phyloP scores from a whole-genome alignment of 2,329 filamentous ascomycete genomes.

The Camillea tinctor region DNA sequence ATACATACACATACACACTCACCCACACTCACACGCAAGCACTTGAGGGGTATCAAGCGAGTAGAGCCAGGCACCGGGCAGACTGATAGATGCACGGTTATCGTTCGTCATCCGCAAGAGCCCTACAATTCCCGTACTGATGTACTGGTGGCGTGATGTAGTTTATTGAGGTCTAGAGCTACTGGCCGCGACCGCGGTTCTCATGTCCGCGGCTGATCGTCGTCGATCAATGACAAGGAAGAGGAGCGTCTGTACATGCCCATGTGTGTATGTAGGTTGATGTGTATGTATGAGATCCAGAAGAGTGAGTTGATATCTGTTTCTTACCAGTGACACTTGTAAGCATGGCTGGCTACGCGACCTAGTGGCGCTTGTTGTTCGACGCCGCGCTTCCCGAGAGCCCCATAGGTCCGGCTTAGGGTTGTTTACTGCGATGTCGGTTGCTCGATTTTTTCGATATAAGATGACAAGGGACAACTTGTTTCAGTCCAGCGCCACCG shows the following conservation, averaged over 20 bases:
- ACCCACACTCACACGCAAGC: not conserved
- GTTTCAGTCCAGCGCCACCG: not conserved
- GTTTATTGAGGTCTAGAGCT: conserved; percentile 1
- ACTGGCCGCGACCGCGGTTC: not conserved
- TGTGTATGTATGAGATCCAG: not conserved
- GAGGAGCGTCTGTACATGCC: no score
- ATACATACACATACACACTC: conserved; percentile 14
- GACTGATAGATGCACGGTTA: conserved; percentile 19
- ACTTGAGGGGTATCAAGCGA: not conserved
- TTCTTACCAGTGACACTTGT: not conserved
- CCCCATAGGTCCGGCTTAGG: not conserved
- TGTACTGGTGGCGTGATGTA: conserved; percentile 16
- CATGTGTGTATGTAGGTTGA: not conserved
- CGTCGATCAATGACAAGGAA: not conserved
- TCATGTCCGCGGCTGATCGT: conserved; percentile 2
- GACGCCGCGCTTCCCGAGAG: not conserved
- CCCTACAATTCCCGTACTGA: conserved; percentile 4
- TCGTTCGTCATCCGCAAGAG: conserved; percentile 20
- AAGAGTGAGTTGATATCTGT: not conserved
- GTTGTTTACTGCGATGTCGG: not conserved
- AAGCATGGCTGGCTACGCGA: not conserved
- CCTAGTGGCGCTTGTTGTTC: not conserved
- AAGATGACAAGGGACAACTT: not conserved
- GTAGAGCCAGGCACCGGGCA: conserved; percentile 12
- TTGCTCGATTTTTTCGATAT: not conserved